These are phyloP conservation scores for Alternaria ventricosa DNA, from an alignment of 2,329 filamentous ascomycete species.

Conservation along the genomic window DNA sequence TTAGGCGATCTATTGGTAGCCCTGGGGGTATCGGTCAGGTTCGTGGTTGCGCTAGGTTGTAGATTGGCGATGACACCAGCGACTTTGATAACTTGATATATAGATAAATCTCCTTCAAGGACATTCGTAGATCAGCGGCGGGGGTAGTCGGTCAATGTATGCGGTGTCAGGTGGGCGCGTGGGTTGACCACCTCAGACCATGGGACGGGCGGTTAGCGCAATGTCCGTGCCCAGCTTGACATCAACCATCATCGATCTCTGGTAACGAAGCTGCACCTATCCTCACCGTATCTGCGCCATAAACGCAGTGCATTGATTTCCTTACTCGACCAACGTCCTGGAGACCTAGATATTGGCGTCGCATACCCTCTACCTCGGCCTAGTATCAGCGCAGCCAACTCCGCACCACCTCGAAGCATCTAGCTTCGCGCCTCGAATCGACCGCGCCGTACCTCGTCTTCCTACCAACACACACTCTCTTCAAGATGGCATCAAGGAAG, in stretches of 20 bases:
- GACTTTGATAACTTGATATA: not conserved
- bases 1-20: not conserved
- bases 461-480: conserved; percentile 10
- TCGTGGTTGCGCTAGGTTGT: not conserved
- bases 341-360: not conserved
- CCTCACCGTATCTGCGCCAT: conserved; percentile 10
- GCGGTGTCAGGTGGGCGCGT: conserved; percentile 8
- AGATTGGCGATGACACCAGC: not conserved
- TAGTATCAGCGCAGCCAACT: not conserved
- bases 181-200: conserved; percentile 6
- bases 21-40: not conserved
- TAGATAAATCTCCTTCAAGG: not conserved
- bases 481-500: conserved; percentile 61
- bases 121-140: not conserved
- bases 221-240: conserved; percentile 9
- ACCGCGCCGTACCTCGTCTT: conserved; percentile 6
- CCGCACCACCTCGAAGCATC: conserved; percentile 4
- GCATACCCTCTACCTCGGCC: not conserved
- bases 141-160: not conserved
- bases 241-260: conserved; percentile 15
- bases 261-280: conserved; percentile 7
- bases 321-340: not conserved
- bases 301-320: not conserved
- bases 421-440: conserved; percentile 11
- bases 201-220: conserved; percentile 6